Conservation (phyloP, 2,329 filamentous ascomycete genomes). For the Neocatenulostroma microsporum region DNA sequence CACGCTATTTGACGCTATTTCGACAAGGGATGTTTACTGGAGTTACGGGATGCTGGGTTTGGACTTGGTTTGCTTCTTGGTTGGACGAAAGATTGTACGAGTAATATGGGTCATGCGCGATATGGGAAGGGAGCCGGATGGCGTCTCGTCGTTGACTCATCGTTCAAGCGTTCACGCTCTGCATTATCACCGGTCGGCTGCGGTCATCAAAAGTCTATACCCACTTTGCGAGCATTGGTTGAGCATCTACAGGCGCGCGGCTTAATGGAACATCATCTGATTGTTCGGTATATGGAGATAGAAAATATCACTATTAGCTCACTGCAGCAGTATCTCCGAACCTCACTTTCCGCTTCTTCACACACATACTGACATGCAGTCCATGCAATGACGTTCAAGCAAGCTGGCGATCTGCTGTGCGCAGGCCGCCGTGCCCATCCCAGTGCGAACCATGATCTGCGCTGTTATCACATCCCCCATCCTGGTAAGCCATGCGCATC, state of each 20-base stretch:
- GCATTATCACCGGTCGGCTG: constrained; percentile 1
- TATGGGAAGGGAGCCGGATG: no score
- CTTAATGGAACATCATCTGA: neutral
- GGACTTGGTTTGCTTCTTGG: neutral
- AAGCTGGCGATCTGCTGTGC: no score
- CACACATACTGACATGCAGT: neutral
- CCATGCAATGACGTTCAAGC: neutral
- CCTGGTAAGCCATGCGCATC: neutral
- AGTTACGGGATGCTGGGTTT: constrained; percentile 1
- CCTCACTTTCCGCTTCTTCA: neutral
- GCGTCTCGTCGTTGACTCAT: neutral
- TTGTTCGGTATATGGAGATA: neutral
- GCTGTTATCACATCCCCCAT: no score
- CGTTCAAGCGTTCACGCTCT: constrained; percentile 1
- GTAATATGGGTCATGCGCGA: constrained; percentile 1
- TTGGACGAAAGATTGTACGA: neutral
- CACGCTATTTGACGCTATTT: neutral
- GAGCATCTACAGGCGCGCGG: constrained; percentile 1
- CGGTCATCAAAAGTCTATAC: neutral
- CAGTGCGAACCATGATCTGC: constrained; percentile 4
- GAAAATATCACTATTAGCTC: neutral
- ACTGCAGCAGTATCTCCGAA: neutral
- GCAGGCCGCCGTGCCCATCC: constrained; percentile 1
- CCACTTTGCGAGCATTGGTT: neutral
- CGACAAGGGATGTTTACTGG: constrained; percentile 2